Base-by-base conservation (phyloP, 257 asterid species). In the Solanum arcanum region DNA sequence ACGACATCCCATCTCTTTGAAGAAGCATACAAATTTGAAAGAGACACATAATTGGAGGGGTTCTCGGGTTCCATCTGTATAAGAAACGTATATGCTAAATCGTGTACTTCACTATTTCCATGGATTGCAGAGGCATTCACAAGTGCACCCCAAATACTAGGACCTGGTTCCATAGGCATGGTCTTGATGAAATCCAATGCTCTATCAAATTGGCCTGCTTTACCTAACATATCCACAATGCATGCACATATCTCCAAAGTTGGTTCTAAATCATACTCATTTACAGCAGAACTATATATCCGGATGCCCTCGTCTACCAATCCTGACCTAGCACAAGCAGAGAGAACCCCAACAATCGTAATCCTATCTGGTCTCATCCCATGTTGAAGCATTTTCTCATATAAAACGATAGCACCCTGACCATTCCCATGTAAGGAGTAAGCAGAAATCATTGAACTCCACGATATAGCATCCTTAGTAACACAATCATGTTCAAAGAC, bases 71-170 rank as follows among this genome's bases (percentile, higher is more conserved):
- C 98, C 14, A 94, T 84, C 91, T 84, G 86, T 33, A 93, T 87
- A 21, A 94, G 96, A 60, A 92, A 89, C 86, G 87, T 90, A 72
- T 91, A 90, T 0, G 97, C 96, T 92, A 93, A 69, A 27, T 92
- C 93, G 56, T 90, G 92, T 90, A 94, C 92, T 41, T 90, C 92
- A 10, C 83, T 76, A 81, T 93, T 90, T 41, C 93, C 97, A 49
- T 90, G 95, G 9, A 90, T 85, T 20, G 87, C 91, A 9, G 96
- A 90, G 86, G 95, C 93, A 80, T 88, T 85, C 42, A 92, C 81
- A n/a, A 94, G 93, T 21, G 95, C 93, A 46, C 98, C 98, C 96
- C 98, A 94, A 42, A 92, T 87, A 83, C 94, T 93, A 31, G 94
- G 94, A 9, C 96, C 92, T 1, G 96, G 92, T 87, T 91, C 56